Percentiles rank a stretch among this genome's conserved stretches.
Evolutionary conservation across 441 rosid species (phyloP).

Genomic region (Erodium moschatum): DNA sequence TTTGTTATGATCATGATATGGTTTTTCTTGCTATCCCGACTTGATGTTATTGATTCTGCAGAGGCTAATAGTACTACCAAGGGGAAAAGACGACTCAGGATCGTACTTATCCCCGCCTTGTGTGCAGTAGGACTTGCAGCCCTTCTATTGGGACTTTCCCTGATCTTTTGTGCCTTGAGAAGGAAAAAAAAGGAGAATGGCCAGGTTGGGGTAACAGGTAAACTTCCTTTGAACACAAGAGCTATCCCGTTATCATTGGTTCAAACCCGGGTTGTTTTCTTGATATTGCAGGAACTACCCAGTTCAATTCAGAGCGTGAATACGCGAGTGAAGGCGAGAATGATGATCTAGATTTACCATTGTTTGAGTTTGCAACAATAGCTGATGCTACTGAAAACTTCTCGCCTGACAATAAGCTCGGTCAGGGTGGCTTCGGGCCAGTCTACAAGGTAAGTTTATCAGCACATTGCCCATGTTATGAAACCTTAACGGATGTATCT

Average conservation of each 20-base stretch:
- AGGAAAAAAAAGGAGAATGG: background rate
- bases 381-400: constrained; percentile 28
- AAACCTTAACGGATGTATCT: no score
- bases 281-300: background rate
- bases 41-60: background rate
- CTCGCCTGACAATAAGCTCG: constrained; percentile 30
- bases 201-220: background rate
- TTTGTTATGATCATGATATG: background rate
- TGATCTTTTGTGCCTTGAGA: background rate
- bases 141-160: background rate
- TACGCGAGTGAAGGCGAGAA: background rate
- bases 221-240: no score
- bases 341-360: constrained; percentile 29
- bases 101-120: background rate
- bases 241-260: background rate
- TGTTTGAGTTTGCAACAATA: constrained; percentile 12
- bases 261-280: background rate
- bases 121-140: background rate
- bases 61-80: background rate
- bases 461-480: no score
- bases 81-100: background rate
- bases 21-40: background rate
- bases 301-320: background rate
- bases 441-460: constrained; percentile 24
- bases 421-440: constrained; percentile 38